phyloP scores from a whole-genome alignment of 2,329 filamentous ascomycete genomes.

The Pseudogymnoascus destructans region DNA sequence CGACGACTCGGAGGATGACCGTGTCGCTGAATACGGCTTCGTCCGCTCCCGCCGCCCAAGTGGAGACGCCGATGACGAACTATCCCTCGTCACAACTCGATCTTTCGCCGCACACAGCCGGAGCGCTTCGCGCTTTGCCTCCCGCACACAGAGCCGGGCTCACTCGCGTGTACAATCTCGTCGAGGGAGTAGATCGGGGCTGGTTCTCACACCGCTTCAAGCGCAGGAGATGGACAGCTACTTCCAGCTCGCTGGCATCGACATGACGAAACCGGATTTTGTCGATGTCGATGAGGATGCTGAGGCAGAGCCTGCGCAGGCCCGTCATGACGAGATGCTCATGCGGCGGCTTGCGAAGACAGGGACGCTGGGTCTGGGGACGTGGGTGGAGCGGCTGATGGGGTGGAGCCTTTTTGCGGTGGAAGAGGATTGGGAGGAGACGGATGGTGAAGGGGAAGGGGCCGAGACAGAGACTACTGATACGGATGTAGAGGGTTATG shows the following conservation, averaged over 20 bases:
- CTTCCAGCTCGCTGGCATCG: slow-evolving; percentile 23
- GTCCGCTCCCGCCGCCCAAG: slow-evolving; percentile 28
- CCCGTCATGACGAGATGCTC: slow-evolving; percentile 41
- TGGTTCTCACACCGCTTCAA: slow-evolving; percentile 31
- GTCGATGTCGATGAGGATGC: slow-evolving; percentile 46
- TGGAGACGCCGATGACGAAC: slow-evolving; percentile 27
- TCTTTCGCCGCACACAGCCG: slow-evolving; percentile 33
- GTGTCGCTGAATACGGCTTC: slow-evolving; percentile 38
- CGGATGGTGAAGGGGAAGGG: slow-evolving; percentile 28
- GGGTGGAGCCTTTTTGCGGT: slow-evolving; percentile 51
- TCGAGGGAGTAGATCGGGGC: slow-evolving; percentile 20
- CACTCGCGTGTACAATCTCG: slow-evolving; percentile 32
- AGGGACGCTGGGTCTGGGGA: slow-evolving; percentile 38
- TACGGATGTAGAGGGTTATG: slow-evolving; percentile 26
- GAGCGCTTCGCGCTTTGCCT: slow-evolving; percentile 31
- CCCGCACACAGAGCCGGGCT: slow-evolving; percentile 24
- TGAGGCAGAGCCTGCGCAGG: slow-evolving; percentile 37
- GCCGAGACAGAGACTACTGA: slow-evolving; percentile 30
- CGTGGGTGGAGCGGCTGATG: slow-evolving; percentile 46
- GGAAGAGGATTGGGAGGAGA: slow-evolving; percentile 45
- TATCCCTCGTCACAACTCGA: slow-evolving; percentile 23
- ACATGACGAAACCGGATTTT: slow-evolving; percentile 39
- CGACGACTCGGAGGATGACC: slow-evolving; percentile 39
- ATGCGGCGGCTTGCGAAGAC: slow-evolving; percentile 43
- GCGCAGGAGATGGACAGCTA: slow-evolving; percentile 35